Conservation (phyloP, 805 yeast genomes). For the Ogataea saltuana region DNA sequence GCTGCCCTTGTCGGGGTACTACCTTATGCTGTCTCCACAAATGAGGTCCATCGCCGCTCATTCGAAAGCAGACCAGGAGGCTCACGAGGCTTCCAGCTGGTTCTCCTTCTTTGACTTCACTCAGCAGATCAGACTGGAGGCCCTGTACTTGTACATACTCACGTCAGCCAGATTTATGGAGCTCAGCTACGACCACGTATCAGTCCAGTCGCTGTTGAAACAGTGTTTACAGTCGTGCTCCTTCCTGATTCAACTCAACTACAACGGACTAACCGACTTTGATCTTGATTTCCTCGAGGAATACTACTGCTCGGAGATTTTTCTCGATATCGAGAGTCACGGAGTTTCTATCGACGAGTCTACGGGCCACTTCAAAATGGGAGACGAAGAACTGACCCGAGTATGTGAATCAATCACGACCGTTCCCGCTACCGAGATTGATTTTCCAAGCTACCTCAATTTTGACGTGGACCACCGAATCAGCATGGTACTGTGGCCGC, state of each 20-base stretch:
- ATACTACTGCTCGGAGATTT: constrained; percentile 25
- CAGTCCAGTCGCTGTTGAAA: constrained; percentile 25
- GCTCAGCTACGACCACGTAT: constrained; percentile 10
- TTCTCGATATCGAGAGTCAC: constrained; percentile 13
- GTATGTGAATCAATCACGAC: constrained; percentile 11
- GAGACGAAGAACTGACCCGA: constrained; percentile 12
- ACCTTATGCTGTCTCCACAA: constrained; percentile 21
- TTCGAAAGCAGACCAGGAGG: too few species aligned
- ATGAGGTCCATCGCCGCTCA: constrained; percentile 13
- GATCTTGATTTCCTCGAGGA: constrained; percentile 21
- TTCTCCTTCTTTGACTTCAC: constrained; percentile 32
- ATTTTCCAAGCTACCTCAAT: constrained; percentile 23
- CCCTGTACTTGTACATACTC: constrained; percentile 39
- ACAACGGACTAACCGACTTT: constrained; percentile 17
- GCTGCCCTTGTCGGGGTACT: constrained; percentile 24
- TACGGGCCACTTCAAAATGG: constrained; percentile 14
- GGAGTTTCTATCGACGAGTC: constrained; percentile 11
- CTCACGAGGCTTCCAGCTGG: constrained; percentile 25
- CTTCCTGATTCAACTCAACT: constrained; percentile 27
- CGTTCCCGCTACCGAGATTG: constrained; percentile 5
- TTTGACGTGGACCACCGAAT: constrained; percentile 34
- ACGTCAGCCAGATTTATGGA: constrained; percentile 30
- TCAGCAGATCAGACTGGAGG: constrained; percentile 35
- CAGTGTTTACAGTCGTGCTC: constrained; percentile 22
- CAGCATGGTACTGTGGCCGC: constrained; percentile 35